These are phyloP conservation scores for Trypethelium eluteriae DNA, from an alignment of 495 filamentous ascomycete species.

Conservation along the genomic window DNA sequence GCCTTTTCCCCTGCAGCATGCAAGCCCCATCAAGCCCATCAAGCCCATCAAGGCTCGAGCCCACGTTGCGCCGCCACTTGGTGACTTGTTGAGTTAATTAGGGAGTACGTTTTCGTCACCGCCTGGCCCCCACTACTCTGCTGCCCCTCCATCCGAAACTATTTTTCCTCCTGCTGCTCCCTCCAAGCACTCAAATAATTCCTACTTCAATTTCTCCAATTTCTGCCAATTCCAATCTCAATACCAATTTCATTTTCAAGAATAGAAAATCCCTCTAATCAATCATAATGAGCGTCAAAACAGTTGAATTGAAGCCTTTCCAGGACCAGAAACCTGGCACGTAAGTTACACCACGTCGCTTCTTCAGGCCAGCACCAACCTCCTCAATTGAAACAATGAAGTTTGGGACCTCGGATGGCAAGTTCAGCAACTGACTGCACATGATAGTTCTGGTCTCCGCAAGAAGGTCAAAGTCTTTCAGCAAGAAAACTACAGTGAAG, in stretches of 20 bases:
- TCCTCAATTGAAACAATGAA: background rate
- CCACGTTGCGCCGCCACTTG: too few species aligned
- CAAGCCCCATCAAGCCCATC: too few species aligned
- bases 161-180: background rate
- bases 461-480: constrained; percentile 99
- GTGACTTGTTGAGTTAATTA: too few species aligned
- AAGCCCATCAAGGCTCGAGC: too few species aligned
- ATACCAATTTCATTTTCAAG: background rate
- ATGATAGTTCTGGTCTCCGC: constrained; percentile 78
- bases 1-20: too few species aligned
- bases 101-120: background rate
- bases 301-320: constrained; percentile 69
- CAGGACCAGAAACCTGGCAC: constrained; percentile 98
- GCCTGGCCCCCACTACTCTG: background rate
- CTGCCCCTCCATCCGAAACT: constrained; percentile 9
- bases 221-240: too few species aligned
- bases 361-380: background rate
- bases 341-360: constrained; percentile 51
- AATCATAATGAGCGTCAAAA: constrained; percentile 62
- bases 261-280: background rate
- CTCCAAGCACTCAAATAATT: background rate
- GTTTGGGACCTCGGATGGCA: background rate
- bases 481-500: constrained; percentile 87
- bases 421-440: constrained; percentile 28
- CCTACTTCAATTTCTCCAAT: background rate